Evolutionary conservation across 2,329 filamentous ascomycete genomes (phyloP).

Genomic region (Neonectria neomacrospora): DNA sequence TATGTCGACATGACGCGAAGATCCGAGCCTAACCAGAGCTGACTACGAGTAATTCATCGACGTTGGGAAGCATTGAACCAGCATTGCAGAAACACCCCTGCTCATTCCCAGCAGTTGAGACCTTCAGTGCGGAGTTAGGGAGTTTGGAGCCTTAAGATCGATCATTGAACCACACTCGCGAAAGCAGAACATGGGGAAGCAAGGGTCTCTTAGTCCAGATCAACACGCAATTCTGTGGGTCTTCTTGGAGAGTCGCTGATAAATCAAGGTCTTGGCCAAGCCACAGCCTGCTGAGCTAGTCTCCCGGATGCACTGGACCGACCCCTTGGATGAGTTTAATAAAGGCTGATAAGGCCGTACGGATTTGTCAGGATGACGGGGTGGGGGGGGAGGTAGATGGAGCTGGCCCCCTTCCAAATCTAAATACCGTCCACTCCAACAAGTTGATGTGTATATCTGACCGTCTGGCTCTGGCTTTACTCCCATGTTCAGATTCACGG

Average conservation of each 20-base stretch:
- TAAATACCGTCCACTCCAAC: background rate
- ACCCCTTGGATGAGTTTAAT: background rate
- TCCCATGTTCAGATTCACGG: background rate
- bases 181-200: background rate
- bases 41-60: too few species aligned
- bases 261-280: background rate
- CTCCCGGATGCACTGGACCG: background rate
- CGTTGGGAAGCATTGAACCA: too few species aligned
- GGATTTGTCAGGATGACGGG: background rate
- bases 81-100: too few species aligned
- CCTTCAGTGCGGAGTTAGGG: background rate
- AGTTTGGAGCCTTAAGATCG: background rate
- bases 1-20: too few species aligned
- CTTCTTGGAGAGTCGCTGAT: background rate
- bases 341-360: background rate
- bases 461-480: background rate
- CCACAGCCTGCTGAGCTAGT: background rate
- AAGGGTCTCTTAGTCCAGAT: background rate
- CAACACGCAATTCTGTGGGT: background rate
- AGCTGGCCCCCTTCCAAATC: too few species aligned
- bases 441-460: background rate
- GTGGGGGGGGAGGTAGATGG: too few species aligned
- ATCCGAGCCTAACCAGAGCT: background rate
- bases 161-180: background rate
- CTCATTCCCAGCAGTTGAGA: too few species aligned